phyloP scores from a whole-genome alignment of 306 rosid genomes.

The Purshia tridentata region DNA sequence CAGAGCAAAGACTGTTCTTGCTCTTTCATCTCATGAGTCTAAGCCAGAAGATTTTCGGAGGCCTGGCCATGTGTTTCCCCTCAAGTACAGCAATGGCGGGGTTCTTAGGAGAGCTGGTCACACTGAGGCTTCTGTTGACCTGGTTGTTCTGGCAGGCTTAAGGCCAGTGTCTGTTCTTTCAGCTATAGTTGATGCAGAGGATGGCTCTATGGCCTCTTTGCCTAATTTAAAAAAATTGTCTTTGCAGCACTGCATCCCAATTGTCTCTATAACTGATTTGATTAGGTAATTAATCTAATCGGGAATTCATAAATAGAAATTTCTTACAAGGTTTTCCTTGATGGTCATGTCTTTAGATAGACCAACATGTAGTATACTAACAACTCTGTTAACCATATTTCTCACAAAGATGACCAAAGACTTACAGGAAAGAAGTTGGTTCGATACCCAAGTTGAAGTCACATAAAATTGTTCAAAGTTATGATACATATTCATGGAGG shows the following conservation, averaged over 20 bases:
- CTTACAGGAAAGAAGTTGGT: too few species aligned
- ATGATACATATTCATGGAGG: too few species aligned
- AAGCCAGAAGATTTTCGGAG: constrained; percentile 61
- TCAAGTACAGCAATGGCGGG: constrained; percentile 74
- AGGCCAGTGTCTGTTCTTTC: constrained; percentile 71
- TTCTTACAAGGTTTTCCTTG: background rate
- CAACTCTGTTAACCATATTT: too few species aligned
- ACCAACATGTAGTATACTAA: too few species aligned
- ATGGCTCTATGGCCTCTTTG: constrained; percentile 72
- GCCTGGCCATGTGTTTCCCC: constrained; percentile 90
- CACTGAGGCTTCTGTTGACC: constrained; percentile 84
- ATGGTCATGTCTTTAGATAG: too few species aligned
- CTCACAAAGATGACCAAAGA: too few species aligned
- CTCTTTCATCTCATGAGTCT: constrained; percentile 54
- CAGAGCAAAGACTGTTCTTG: constrained; percentile 73
- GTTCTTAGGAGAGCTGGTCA: constrained; percentile 88
- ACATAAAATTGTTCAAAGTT: too few species aligned
- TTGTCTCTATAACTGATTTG: constrained; percentile 81
- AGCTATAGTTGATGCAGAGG: constrained; percentile 51
- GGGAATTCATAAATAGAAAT: too few species aligned
- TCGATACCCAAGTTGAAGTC: too few species aligned
- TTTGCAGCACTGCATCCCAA: constrained; percentile 47
- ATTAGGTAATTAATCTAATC: constrained; percentile 48
- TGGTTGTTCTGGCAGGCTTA: constrained; percentile 67
- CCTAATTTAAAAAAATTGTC: constrained; percentile 53